Percentiles rank a stretch among this genome's conserved stretches.
These are phyloP conservation scores for Petunia secreta DNA, from an alignment of 257 asterid genomes.

Conservation along the genomic window DNA sequence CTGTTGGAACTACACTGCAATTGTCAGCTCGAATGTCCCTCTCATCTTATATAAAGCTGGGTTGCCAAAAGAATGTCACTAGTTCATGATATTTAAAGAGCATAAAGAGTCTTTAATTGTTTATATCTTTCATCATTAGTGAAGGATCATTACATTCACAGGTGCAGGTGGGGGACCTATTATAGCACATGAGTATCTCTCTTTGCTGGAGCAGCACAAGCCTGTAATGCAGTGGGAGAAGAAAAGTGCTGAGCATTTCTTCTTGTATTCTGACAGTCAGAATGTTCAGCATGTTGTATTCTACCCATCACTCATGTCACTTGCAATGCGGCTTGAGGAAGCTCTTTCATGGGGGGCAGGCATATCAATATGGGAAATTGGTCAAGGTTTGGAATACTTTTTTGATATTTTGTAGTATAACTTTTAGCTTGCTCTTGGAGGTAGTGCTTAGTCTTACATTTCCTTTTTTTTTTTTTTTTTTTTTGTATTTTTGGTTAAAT, in stretches of 20 bases:
- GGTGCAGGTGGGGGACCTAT: constrained; percentile 93
- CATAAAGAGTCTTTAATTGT: background rate
- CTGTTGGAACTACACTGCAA: background rate
- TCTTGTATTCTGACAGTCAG: constrained; percentile 67
- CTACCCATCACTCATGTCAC: constrained; percentile 79
- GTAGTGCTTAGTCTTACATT: background rate
- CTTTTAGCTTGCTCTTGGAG: background rate
- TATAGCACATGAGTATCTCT: constrained; percentile 69
- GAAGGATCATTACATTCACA: constrained; percentile 33
- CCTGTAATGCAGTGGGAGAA: constrained; percentile 86
- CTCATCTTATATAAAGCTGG: background rate
- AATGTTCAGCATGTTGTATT: constrained; percentile 71
- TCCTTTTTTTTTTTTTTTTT: background rate
- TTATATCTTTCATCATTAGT: background rate
- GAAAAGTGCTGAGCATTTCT: constrained; percentile 90
- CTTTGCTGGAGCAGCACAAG: constrained; percentile 75
- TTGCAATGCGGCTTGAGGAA: constrained; percentile 67
- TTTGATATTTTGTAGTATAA: constrained; percentile 60
- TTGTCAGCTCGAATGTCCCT: constrained; percentile 15
- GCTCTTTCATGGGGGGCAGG: constrained; percentile 86
- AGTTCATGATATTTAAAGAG: background rate
- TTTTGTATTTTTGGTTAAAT: background rate
- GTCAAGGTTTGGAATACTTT: constrained; percentile 88
- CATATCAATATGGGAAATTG: constrained; percentile 94
- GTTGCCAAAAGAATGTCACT: background rate